These are phyloP conservation scores for Verbena officinalis DNA, from an alignment of 257 asterid genomes.

Conservation along the genomic window DNA sequence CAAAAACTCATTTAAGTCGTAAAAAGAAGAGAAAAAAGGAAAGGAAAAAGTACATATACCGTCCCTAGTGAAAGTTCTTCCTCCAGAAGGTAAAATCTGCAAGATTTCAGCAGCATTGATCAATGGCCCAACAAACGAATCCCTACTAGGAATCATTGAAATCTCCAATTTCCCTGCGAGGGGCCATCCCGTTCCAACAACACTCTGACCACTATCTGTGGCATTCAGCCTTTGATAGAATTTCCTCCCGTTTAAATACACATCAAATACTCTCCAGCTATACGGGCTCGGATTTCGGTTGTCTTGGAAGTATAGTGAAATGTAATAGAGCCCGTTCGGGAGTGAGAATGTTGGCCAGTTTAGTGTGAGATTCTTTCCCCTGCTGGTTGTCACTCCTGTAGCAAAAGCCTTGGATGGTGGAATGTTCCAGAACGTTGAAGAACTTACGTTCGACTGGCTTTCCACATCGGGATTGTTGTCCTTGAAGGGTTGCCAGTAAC, in stretches of 20 bases:
- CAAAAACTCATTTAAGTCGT: neutral
- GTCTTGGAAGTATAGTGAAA: constrained; percentile 81
- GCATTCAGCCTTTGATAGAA: constrained; percentile 69
- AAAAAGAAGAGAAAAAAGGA: neutral
- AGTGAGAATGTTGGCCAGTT: constrained; percentile 80
- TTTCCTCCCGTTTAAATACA: constrained; percentile 53
- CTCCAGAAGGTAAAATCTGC: constrained; percentile 57
- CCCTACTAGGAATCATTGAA: constrained; percentile 45
- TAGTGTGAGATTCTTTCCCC: constrained; percentile 57
- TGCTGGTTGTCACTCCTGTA: constrained; percentile 68
- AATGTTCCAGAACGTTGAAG: constrained; percentile 66
- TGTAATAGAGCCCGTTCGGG: constrained; percentile 54
- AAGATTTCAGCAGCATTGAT: constrained; percentile 86
- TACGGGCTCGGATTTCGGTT: constrained; percentile 62
- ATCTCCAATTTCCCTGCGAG: constrained; percentile 59
- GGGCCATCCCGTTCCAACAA: constrained; percentile 65
- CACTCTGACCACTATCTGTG: constrained; percentile 59
- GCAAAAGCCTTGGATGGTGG: constrained; percentile 70
- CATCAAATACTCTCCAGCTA: constrained; percentile 77
- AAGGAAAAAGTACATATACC: constrained; percentile 54
- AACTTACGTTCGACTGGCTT: constrained; percentile 53
- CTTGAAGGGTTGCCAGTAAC: constrained; percentile 67
- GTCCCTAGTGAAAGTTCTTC: constrained; percentile 69
- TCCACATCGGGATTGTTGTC: constrained; percentile 52
- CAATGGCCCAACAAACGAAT: constrained; percentile 74